A percentile compares a stretch with the other conserved stretches of the same genome.
Conservation (phyloP, 2,329 filamentous ascomycete genomes). For the Ilyonectria destructans region DNA sequence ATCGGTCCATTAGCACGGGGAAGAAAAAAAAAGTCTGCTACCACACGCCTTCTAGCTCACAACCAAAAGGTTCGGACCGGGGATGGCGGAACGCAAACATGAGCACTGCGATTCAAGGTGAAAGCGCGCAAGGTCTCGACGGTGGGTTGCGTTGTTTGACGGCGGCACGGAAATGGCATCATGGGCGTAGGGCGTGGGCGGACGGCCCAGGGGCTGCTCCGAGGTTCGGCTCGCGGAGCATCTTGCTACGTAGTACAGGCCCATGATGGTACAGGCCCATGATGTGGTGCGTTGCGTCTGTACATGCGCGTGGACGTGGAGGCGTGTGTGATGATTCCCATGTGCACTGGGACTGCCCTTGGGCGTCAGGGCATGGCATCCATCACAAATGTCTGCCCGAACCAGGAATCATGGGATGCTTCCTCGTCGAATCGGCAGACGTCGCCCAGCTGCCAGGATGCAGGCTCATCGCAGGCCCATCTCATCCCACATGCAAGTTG, state of each 20-base stretch:
- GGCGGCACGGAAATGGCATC: slow-evolving; percentile 12
- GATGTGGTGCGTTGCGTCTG: slow-evolving; percentile 4
- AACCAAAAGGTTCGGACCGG: background rate
- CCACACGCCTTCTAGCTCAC: background rate
- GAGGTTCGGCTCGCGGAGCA: slow-evolving; percentile 26
- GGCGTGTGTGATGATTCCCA: slow-evolving; percentile 2
- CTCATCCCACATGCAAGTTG: slow-evolving; percentile 30
- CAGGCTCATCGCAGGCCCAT: slow-evolving; percentile 7
- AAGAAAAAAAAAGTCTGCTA: slow-evolving; percentile 1
- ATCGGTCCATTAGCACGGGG: background rate
- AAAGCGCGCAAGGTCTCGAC: background rate
- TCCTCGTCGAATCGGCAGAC: slow-evolving; percentile 24
- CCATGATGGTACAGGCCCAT: slow-evolving; percentile 5
- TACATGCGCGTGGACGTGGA: background rate
- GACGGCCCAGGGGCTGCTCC: slow-evolving; percentile 16
- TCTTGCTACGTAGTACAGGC: background rate
- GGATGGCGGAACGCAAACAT: background rate
- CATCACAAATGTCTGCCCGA: slow-evolving; percentile 2
- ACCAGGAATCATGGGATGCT: slow-evolving; percentile 4
- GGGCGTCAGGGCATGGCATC: slow-evolving; percentile 1
- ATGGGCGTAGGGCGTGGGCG: slow-evolving; percentile 2
- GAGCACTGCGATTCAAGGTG: background rate
- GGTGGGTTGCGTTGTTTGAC: background rate
- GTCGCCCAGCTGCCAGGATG: slow-evolving; percentile 1
- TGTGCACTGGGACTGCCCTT: background rate